Evolutionary conservation across 495 filamentous ascomycete genomes (phyloP), one percentile per base, ranked within the genome.

Genomic region (Neurospora sp.): DNA sequence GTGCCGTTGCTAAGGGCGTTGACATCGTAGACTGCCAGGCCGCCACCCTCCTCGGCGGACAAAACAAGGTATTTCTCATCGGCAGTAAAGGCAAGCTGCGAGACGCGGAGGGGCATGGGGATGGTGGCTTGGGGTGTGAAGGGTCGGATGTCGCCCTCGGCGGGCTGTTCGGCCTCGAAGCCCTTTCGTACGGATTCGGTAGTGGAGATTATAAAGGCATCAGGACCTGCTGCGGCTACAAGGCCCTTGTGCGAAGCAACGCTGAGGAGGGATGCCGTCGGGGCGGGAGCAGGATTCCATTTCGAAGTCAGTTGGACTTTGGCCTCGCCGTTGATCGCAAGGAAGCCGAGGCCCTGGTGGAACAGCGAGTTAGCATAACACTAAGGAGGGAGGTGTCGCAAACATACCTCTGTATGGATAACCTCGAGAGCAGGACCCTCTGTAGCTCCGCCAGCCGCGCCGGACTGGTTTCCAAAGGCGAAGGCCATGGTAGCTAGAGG

Each of bases 81-180:
- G 68, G 92, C 88, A 0, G 93, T 93, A 77, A 98, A 99, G 37
- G 91, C 91, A 9, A 98, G 85, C 80, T 99, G 96, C 6, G 93
- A 95, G 61, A 97, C 87, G 75, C 92, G 87, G 75, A 90, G 87
- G 8, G 90, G 89, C 68, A 97, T 82, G 7, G 90, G 83, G 14
- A 98, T 84, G 44, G 85, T 92, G 31, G 91, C 83, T 74, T 93
- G 88, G 37, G 96, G 91, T 61, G 88, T 86, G 78, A 96, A 98
- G 1, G 87, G 78, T 74, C 91, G 91, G 46, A 89, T 83, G 74
- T 92, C 89, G 75, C 86, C 88, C 27, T 88, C 88, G 72, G 85
- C 87, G 35, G 83, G 82, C 46, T 88, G 85, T 5, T 86, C 81
- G 12, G 81, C 83, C 40, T 87, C 83, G 76, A 96, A 97, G 0